phyloP scores from a whole-genome alignment of 176 grass and related monocot species.

The Paspalum notatum region DNA sequence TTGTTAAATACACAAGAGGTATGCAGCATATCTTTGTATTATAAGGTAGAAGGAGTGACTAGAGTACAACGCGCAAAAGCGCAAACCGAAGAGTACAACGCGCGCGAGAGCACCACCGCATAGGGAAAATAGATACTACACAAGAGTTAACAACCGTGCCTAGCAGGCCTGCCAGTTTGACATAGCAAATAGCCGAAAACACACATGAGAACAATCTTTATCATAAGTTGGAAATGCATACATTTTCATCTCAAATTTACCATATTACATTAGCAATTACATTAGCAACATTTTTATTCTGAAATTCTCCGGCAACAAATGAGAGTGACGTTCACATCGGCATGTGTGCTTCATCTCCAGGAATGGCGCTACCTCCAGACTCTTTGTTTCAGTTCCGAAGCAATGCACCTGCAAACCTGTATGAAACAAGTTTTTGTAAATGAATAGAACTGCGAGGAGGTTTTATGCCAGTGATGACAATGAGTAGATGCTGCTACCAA shows the following conservation, averaged over 20 bases:
- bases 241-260: conserved; percentile 13
- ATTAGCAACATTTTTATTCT: conserved; percentile 36
- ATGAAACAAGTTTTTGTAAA: not conserved
- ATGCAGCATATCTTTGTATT: no score
- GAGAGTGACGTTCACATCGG: not conserved
- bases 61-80: no score
- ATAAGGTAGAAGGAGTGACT: no score
- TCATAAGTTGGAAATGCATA: conserved; percentile 8
- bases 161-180: not conserved
- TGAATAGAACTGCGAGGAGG: not conserved
- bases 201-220: conserved; percentile 15
- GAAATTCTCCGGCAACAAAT: not conserved
- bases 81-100: no score
- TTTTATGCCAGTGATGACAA: not conserved
- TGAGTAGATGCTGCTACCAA: not conserved
- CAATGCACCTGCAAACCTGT: conserved; percentile 22
- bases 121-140: no score
- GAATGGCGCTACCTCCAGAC: not conserved
- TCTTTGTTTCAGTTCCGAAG: not conserved
- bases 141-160: no score
- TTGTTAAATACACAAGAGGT: no score
- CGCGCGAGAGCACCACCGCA: no score
- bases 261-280: conserved; percentile 25
- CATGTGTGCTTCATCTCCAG: conserved; percentile 1
- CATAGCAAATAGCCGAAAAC: not conserved